Conservation (phyloP, 2,329 filamentous ascomycete genomes). For the Venturia effusa region DNA sequence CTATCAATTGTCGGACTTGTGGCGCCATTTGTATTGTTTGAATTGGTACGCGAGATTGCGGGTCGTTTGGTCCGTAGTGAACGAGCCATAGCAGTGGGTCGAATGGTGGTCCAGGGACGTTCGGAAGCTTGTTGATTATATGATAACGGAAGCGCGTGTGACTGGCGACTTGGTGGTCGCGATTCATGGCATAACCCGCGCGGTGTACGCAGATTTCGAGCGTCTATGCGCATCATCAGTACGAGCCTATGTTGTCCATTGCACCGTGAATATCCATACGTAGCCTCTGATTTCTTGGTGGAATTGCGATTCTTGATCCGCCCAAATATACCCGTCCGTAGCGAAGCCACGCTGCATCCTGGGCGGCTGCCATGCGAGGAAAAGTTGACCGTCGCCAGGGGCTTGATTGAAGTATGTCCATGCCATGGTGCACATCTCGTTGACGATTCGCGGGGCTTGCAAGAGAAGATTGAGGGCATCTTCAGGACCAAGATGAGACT, state of each 20-base stretch:
- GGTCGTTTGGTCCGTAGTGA: slow-evolving; percentile 70
- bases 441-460: slow-evolving; percentile 73
- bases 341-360: slow-evolving; percentile 64
- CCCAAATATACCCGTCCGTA: slow-evolving; percentile 89
- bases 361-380: slow-evolving; percentile 77
- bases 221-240: slow-evolving; percentile 41
- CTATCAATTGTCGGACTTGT: slow-evolving; percentile 49
- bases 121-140: slow-evolving; percentile 62
- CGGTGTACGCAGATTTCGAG: slow-evolving; percentile 84
- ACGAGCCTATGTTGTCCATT: neutral
- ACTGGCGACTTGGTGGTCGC: slow-evolving; percentile 55
- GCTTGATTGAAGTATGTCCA: slow-evolving; percentile 88
- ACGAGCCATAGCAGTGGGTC: slow-evolving; percentile 77
- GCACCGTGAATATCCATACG: slow-evolving; percentile 30
- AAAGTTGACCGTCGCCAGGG: slow-evolving; percentile 61
- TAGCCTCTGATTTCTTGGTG: slow-evolving; percentile 63
- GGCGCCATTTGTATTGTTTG: slow-evolving; percentile 51
- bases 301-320: slow-evolving; percentile 66
- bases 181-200: slow-evolving; percentile 63
- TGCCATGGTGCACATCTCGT: slow-evolving; percentile 74
- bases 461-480: slow-evolving; percentile 77
- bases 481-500: slow-evolving; percentile 46
- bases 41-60: slow-evolving; percentile 60
- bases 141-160: slow-evolving; percentile 82
- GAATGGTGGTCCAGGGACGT: slow-evolving; percentile 56